Base-by-base conservation (phyloP, 805 yeast genomes). In the Candida peoriensis region DNA sequence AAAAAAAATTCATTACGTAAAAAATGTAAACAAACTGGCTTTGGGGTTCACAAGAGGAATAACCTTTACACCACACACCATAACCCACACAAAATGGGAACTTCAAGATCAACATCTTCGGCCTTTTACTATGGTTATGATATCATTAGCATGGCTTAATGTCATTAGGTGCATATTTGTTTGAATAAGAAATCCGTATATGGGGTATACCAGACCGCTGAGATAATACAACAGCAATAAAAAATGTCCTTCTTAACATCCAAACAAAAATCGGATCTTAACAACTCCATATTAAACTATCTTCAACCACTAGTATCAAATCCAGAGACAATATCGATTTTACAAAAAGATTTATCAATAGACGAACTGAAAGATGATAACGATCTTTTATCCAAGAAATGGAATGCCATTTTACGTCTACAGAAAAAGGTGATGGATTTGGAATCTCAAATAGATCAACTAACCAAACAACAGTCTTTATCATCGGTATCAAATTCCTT, bases 341-440 rank as follows among this genome's bases (percentile, higher is more conserved):
- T 59, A 7, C 55, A 60, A 30, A 33, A 37, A 5, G 55, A 34
- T 43, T 44, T 44, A 37, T 38, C 35, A 30, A 37, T 41, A 28
- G 46, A 33, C 28, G 49, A 39, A 29, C 43, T 41, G 20, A 50
- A 23, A 14, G 53, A 39, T 25, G 62, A 55, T 19, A 53, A 47
- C 34, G 47, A 52, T 9, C 50, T 67, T 9, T 61, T 86, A 25
- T 86, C 81, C 46, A 81, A 80, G 58, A 89, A 88, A 61, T 89
- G 97, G 97, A 69, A 81, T 1, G 79, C 95, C 0, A 90, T 89
- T 4, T 68, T 86, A 21, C 64, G 95, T 30, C 64, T 90, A 20
- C 96, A 90, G 58, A 73, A 78, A 42, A 72, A 75, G 48, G 78
- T 81, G 28, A 62, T 81, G 38, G 90, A 80, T 33, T 58, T 87